Evolutionary conservation across 2,329 filamentous ascomycete genomes (phyloP).

Genomic region (Phaeosphaeriaceae sp.): DNA sequence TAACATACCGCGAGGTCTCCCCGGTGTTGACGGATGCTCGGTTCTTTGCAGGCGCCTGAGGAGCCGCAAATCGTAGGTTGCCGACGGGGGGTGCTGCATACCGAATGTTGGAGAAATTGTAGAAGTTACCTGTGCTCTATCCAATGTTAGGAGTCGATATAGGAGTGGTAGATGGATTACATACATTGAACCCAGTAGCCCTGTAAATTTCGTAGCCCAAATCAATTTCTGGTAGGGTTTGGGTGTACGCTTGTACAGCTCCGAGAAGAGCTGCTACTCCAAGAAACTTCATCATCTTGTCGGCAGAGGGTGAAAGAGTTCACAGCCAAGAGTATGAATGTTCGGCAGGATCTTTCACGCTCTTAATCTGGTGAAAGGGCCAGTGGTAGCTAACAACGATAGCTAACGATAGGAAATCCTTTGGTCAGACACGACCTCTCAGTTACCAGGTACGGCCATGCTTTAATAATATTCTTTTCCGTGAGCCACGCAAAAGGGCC

Average conservation of each 20-base stretch:
- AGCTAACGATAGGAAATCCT: neutral
- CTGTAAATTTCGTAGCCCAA: constrained; percentile 61
- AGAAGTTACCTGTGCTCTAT: constrained; percentile 51
- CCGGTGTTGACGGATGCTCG: constrained; percentile 56
- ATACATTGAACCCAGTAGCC: constrained; percentile 54
- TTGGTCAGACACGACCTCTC: neutral
- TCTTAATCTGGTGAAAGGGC: neutral
- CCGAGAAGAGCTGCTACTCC: constrained; percentile 29
- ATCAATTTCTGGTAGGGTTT: constrained; percentile 55
- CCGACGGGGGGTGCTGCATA: constrained; percentile 62
- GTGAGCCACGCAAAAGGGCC: constrained; percentile 5
- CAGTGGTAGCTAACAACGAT: neutral
- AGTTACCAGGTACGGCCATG: constrained; percentile 1
- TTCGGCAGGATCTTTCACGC: neutral
- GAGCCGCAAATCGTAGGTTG: constrained; percentile 58
- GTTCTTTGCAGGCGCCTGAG: constrained; percentile 52
- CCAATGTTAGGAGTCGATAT: neutral
- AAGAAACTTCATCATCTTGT: constrained; percentile 30
- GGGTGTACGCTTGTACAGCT: constrained; percentile 31
- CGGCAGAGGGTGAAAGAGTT: neutral
- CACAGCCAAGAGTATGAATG: neutral
- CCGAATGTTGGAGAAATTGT: constrained; percentile 64
- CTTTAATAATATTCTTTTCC: neutral
- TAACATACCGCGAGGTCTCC: constrained; percentile 38
- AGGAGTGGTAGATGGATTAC: constrained; percentile 10